Base-by-base conservation (phyloP, 2,329 filamentous ascomycete genomes). In the Penicillium sp. region DNA sequence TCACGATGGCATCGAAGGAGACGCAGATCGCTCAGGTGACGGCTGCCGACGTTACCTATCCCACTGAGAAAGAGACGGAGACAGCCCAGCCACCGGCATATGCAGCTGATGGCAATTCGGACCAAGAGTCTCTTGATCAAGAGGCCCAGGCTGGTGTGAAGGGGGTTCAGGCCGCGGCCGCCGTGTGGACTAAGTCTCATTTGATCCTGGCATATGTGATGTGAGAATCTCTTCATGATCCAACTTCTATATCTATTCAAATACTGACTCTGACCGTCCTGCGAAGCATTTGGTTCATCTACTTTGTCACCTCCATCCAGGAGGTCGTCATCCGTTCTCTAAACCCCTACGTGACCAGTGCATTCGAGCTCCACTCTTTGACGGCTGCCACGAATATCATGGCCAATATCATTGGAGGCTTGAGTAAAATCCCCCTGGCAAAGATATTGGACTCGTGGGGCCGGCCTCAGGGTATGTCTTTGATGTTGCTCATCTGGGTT, bases 391-490 rank as follows among this genome's bases (percentile, higher is more conserved):
- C 55, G 3, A 41, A 31, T 31, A 56, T 60, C 18, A 55, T 60
- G 40, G 40, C 55, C 6, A 55, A 48, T 16, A 46, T 58, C 2
- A 50, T 60, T 18, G 47, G 55, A 9, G 55, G 49, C 1, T 34
- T 58, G 37, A 52, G 54, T 25, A 55, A 60, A 27, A 55, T 58
- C 12, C 58, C 58, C 7, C 55, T 61, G 41, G 59, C 58, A 15
- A 62, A 59, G 23, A 50, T 64, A 8, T 58, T 64, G 34, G 58
- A 65, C 32, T 47, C 57, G 10, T 56, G 63, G 62, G 55, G 58
- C 7, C 49, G 58, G 3, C 52, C 58, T n/a, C 55, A 58, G 38
- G 55, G 52, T 13, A 58, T 60, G 46, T 31, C 21, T 34, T 46
- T 60, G 21, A 54, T 47, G 31, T 12, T 57, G 12, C n/a, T 45